Evolutionary conservation across 2,329 filamentous ascomycete species (phyloP), one percentile per base, ranked within the genome.

Genomic region (Curvularia sp.): DNA sequence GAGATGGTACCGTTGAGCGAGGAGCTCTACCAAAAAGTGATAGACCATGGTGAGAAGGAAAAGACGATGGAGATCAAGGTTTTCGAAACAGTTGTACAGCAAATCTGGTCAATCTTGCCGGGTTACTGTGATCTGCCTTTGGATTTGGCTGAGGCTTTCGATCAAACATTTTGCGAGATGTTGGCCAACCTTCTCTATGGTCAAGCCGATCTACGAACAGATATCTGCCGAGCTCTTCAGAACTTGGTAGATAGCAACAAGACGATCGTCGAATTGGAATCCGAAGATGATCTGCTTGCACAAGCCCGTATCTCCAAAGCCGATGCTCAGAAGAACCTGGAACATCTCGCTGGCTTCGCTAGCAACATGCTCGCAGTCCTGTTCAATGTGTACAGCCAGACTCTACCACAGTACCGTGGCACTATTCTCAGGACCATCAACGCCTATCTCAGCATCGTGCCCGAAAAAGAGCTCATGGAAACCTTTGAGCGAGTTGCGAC

Each of bases 341-440:
- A 87, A n/a, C 89, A 96, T 74, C 83, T 99, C 12, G 88, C 91
- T 15, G 81, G 82, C 0, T 93, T 95, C 72, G 85, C 94, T 1
- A 89, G 89, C 60, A 98, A 98, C 70, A 86, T 99, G 79, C 86
- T 99, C 42, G 93, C 95, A 6, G 94, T 98, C 0, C 82, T 99
- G n/a, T 98, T 99, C 84, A 99, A 99, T 74, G 94, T 99, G 44
- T 99, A 99, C 80, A 97, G 91, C 64, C 91, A 97, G 77, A 99
- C 95, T 0, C 84, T 99, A 26, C 94, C 95, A 2, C 92, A 97
- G 72, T 95, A 92, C 71, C 86, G 95, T 67, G 93, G 92, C 0
- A 92, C 91, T 20, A 95, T 99, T 53, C 82, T 99, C 33, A 91
- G 94, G 75, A 97, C 93, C 62, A 95, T 98, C 81, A 97, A 98